Base-by-base conservation (phyloP, 768 basidiomycete genomes). In the Hortiboletus flavorubellus region DNA sequence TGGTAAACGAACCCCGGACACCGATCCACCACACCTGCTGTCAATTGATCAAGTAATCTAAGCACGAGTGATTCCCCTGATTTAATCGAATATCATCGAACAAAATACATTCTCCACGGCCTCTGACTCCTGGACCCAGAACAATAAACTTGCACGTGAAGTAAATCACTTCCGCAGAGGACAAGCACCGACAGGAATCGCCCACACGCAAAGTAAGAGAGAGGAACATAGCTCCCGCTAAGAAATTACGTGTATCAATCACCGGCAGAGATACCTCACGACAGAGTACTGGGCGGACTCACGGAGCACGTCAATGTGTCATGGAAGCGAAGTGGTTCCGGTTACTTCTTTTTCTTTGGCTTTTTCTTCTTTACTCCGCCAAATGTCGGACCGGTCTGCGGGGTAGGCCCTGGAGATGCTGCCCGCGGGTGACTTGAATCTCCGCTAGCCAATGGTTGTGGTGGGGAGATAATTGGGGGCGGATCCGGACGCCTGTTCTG, bases 351-450 rank as follows among this genome's bases (percentile, higher is more conserved):
- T 74, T 90, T 89, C 76, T 88, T 87, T 45, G 80, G 76, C 70
- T 89, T 91, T 76, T 91, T 92, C 79, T 91, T 92, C 74, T 87
- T 89, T 40, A 85, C 80, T 3, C 83, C 87, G 16, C 83, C 86
- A 40, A 76, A 73, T n/a, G 77, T 68, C 16, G 75, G 61, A 14
- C 70, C 65, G 3, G 72, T 58, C 47, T 39, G 77, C 62, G 23
- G 68, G 49, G 61, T 70, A 39, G 71, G 56, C 34, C 66, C 64
- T 30, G 70, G 72, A 33, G 78, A 71, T 18, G 66, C 54, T 39
- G 73, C 67, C 8, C 72, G 69, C 43, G 70, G 64, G n/a, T 65
- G 65, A 46, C 55, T 42, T 51, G 68, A 56, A 34, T 67, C 55
- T 50, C 54, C 57, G 51, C 59, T 59, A 26, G 56, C 56, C 18